Conservation (phyloP, 2,329 filamentous ascomycete genomes). For the Capronia epimyces region DNA sequence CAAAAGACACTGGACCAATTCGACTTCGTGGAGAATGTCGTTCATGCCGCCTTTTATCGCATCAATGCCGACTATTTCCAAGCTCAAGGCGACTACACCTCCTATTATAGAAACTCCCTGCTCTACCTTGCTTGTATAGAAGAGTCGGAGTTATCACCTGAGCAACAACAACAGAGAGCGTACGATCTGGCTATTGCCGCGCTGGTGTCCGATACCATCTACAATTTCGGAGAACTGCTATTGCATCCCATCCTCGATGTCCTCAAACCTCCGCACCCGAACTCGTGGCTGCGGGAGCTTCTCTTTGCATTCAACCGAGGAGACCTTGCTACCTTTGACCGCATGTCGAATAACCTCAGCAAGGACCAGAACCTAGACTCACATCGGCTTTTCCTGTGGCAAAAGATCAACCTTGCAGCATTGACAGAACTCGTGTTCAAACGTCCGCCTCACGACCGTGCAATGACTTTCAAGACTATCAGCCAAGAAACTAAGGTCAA, state of each 20-base stretch:
- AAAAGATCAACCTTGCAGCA: conserved; percentile 96
- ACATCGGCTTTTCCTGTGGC: conserved; percentile 78
- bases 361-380: conserved; percentile 73
- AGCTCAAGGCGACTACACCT: conserved; percentile 83
- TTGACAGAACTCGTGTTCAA: conserved; percentile 95
- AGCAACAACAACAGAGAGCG: conserved; percentile 74
- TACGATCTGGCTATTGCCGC: conserved; percentile 92
- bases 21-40: conserved; percentile 89
- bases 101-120: conserved; percentile 95
- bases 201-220: conserved; percentile 88
- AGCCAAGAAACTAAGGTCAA: conserved; percentile 86
- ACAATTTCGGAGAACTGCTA: conserved; percentile 99
- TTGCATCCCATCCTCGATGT: conserved; percentile 92
- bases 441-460: conserved; percentile 87
- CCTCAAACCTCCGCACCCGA: conserved; percentile 57
- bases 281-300: conserved; percentile 89
- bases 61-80: conserved; percentile 94
- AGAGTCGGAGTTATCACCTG: conserved; percentile 63
- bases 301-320: conserved; percentile 97
- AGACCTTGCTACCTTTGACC: conserved; percentile 80
- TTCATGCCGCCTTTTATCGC: conserved; percentile 94
- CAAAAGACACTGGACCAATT: conserved; percentile 86
- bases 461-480: conserved; percentile 87
- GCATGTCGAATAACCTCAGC: conserved; percentile 71
- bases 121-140: conserved; percentile 97